Evolutionary conservation across 2,329 filamentous ascomycete species (phyloP), one percentile per base, ranked within the genome.

Genomic region (Chaetomium globosum): DNA sequence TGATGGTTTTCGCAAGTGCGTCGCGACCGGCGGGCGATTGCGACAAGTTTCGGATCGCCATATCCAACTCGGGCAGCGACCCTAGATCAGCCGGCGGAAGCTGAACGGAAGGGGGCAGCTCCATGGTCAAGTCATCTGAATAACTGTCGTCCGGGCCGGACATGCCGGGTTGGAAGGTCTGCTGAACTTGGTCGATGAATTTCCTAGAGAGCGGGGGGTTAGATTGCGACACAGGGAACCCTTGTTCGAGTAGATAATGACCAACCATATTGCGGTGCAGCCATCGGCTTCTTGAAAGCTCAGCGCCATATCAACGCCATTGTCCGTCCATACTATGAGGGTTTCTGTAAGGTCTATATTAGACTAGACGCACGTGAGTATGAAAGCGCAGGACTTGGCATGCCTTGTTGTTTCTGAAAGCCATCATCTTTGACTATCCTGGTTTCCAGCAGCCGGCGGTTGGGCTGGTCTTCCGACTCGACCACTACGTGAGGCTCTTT

Each of bases 271-370:
- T 68, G 88, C 83, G 23, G 91, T 87, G 78, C 95, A 99, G 54
- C 94, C 95, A 71, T 98, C 95, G 2, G 93, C 90, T 80, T 99
- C 95, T 77, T 99, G 95, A 74, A 99, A 99, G 76, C 93, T 97
- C 69, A 99, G 85, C 52, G 95, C 95, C 95, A 99, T 98, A 76
- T 99, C 95, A 63, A 93, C 88, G 65, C 90, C 90, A 79, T 89
- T 95, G 76, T 98, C 95, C 48, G 94, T 97, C 95, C 95, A 99
- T 67, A 99, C 93, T 68, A 99, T 98, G 67, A 99, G 86, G 3
- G 95, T 99, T 77, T 98, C 94, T 96, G 77, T 51, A 62, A 46
- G 52, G 21, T 71, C 57, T 71, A 72, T 67, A 74, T 67, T 70
- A 68, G 64, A 66, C 68, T 71, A 69, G 74, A 36, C 33, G 69